These are phyloP conservation scores for Gremmenia infestans DNA, from an alignment of 2,329 filamentous ascomycete genomes.

Conservation along the genomic window DNA sequence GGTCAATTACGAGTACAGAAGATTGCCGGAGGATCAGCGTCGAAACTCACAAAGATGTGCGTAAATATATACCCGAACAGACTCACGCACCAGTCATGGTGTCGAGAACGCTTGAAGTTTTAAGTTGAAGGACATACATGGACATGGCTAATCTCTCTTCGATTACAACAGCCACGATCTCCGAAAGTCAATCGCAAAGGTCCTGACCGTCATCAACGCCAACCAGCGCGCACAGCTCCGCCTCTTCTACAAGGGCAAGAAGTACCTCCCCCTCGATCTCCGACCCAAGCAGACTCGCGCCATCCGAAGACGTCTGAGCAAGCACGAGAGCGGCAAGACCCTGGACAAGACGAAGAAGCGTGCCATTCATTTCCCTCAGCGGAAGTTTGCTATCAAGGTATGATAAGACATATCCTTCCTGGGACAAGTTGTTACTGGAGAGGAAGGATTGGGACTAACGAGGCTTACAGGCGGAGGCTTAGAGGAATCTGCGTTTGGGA, in stretches of 20 bases:
- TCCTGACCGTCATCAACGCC: conserved; percentile 99
- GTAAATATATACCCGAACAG: conserved; percentile 31
- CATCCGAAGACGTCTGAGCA: conserved; percentile 90
- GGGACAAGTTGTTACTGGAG: neutral
- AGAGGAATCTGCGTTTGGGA: conserved; percentile 16
- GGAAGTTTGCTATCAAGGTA: conserved; percentile 98
- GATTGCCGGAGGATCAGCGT: conserved; percentile 85
- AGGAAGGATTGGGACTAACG: conserved; percentile 10
- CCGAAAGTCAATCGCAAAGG: conserved; percentile 98
- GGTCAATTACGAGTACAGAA: conserved; percentile 97
- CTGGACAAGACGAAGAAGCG: conserved; percentile 98
- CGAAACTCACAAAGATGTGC: conserved; percentile 98
- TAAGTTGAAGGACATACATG: neutral
- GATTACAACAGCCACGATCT: conserved; percentile 74
- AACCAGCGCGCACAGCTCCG: conserved; percentile 98
- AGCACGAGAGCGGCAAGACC: conserved; percentile 78
- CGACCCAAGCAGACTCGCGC: conserved; percentile 97
- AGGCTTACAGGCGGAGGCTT: conserved; percentile 28
- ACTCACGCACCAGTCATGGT: neutral
- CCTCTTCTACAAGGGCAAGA: conserved; percentile 99
- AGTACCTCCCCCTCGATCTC: conserved; percentile 98
- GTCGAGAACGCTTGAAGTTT: neutral
- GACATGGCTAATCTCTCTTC: neutral
- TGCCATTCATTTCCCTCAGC: conserved; percentile 91
- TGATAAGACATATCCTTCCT: neutral